These are phyloP conservation scores for Vigna unguiculata DNA, from an alignment of 306 rosid genomes.

Conservation along the genomic window DNA sequence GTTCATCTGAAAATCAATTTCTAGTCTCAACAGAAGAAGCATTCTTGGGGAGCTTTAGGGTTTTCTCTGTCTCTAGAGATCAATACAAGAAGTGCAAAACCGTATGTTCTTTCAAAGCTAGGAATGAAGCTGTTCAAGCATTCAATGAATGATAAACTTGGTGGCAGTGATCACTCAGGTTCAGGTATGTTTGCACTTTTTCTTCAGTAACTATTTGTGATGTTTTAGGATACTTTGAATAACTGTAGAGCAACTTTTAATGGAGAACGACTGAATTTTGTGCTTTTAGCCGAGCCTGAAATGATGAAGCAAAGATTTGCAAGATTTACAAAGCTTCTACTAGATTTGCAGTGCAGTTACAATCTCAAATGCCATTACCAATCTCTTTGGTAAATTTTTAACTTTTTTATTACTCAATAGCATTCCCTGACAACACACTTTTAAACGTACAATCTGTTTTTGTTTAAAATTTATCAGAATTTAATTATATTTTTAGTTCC, in stretches of 20 bases:
- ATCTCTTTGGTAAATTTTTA: constrained; percentile 74
- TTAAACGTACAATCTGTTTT: not conserved
- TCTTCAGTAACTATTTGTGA: constrained; percentile 20
- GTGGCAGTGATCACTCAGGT: constrained; percentile 58
- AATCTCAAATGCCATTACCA: constrained; percentile 91
- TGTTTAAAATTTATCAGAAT: not conserved
- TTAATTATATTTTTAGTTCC: no score
- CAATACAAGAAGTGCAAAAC: constrained; percentile 43
- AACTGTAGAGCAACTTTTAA: not conserved
- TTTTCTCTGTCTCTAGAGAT: constrained; percentile 42
- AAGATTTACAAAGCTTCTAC: constrained; percentile 87
- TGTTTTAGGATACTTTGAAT: not conserved
- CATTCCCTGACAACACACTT: not conserved
- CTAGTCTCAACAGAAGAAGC: constrained; percentile 41
- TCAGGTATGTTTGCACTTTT: constrained; percentile 59
- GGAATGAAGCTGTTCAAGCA: constrained; percentile 57
- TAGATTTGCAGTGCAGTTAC: constrained; percentile 93
- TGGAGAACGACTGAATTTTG: constrained; percentile 14
- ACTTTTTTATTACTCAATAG: not conserved
- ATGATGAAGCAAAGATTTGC: constrained; percentile 91
- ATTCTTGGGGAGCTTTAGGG: constrained; percentile 42
- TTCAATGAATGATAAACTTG: constrained; percentile 48
- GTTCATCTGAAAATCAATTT: constrained; percentile 47
- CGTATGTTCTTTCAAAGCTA: constrained; percentile 50
- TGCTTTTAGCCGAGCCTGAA: constrained; percentile 64